These are phyloP conservation scores for Zopfochytrium polystomum DNA, from an alignment of 371 early-diverging fungal genomes.

Conservation along the genomic window DNA sequence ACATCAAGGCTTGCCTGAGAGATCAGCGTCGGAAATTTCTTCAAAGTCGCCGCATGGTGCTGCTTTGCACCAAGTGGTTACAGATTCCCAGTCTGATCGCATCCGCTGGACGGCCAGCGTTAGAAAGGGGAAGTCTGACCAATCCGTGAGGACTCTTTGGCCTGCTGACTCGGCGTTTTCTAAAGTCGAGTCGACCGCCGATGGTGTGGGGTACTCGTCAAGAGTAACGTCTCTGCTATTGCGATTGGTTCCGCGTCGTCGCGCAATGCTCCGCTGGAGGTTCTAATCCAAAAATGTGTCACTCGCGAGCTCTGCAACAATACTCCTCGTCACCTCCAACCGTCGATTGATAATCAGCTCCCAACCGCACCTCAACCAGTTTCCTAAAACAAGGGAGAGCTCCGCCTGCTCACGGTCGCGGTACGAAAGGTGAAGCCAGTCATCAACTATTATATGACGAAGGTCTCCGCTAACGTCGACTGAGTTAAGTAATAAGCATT, in stretches of 20 bases:
- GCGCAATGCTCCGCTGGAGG: neutral
- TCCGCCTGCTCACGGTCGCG: conserved; percentile 38
- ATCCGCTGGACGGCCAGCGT: conserved; percentile 24
- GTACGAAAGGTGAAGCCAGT: conserved; percentile 55
- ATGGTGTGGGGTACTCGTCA: no score
- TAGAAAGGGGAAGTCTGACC: conserved; percentile 25
- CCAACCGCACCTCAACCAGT: conserved; percentile 44
- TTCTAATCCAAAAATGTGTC: neutral
- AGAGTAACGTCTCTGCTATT: neutral
- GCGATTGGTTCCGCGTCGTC: neutral
- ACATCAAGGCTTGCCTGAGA: conserved; percentile 30
- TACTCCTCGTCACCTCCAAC: conserved; percentile 14
- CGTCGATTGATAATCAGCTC: conserved; percentile 25
- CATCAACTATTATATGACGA: conserved; percentile 56
- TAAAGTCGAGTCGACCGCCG: no score
- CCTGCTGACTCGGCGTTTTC: no score
- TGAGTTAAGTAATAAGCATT: neutral
- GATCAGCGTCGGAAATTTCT: conserved; percentile 31
- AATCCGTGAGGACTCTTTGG: conserved; percentile 19
- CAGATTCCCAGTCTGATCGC: conserved; percentile 42
- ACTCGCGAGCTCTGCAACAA: neutral
- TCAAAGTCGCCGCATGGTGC: conserved; percentile 23
- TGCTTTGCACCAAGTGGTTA: conserved; percentile 10
- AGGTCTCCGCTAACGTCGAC: conserved; percentile 60
- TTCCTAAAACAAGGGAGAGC: conserved; percentile 33